These are phyloP conservation scores for Fusarium nanum DNA, from an alignment of 2,329 filamentous ascomycete genomes.

Conservation along the genomic window DNA sequence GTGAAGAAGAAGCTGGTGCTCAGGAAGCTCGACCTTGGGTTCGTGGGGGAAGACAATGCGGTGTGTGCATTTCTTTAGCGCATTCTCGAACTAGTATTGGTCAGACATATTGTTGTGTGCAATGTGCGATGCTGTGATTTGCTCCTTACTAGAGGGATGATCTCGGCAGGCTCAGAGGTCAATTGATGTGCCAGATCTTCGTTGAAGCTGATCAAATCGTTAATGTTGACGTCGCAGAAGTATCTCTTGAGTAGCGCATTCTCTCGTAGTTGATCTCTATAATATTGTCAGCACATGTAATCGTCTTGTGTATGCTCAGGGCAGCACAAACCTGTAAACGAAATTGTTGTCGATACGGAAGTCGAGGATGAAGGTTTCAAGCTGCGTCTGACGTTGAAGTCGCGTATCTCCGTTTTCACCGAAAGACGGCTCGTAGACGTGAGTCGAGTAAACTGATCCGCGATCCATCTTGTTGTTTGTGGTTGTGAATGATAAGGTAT, in stretches of 20 bases:
- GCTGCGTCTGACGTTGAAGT: conserved; percentile 78
- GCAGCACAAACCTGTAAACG: conserved; percentile 80
- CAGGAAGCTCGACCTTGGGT: conserved; percentile 75
- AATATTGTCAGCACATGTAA: conserved; percentile 19
- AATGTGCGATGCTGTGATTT: too few relatives aligned
- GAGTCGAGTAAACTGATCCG: conserved; percentile 86
- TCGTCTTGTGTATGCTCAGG: background rate
- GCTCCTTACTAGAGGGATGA: conserved; percentile 82
- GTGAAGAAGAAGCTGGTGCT: conserved; percentile 95
- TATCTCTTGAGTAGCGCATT: conserved; percentile 95
- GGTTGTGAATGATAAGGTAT: conserved; percentile 11
- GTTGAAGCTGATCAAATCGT: conserved; percentile 94
- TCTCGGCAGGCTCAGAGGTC: conserved; percentile 88
- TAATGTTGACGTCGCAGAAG: conserved; percentile 96
- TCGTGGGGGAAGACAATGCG: conserved; percentile 89
- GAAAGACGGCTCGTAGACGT: conserved; percentile 77
- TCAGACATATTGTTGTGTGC: conserved; percentile 7
- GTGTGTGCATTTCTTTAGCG: conserved; percentile 90
- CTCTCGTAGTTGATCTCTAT: conserved; percentile 91
- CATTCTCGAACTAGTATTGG: conserved; percentile 80
- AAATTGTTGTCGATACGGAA: conserved; percentile 95
- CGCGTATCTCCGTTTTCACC: conserved; percentile 76
- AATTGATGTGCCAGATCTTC: conserved; percentile 93
- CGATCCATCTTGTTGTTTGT: conserved; percentile 74
- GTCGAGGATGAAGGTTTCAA: conserved; percentile 91